These are phyloP conservation scores for Jaltomata sinuosa DNA, from an alignment of 257 asterid genomes.

Conservation along the genomic window DNA sequence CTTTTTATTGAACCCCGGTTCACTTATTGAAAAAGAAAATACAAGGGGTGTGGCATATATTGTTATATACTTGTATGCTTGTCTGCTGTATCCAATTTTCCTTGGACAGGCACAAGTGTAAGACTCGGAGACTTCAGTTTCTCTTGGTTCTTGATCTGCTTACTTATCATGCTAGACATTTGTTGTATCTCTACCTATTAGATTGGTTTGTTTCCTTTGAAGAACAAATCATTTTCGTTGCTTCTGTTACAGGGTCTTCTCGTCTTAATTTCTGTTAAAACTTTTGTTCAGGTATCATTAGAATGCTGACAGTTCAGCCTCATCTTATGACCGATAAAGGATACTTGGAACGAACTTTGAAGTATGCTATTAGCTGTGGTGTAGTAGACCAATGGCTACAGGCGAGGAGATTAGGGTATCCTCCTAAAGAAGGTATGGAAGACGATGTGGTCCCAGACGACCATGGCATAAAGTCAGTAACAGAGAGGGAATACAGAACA, in stretches of 20 bases:
- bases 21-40: not conserved
- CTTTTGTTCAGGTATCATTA: slow-evolving; percentile 48
- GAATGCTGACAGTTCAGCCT: slow-evolving; percentile 72
- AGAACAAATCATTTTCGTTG: not conserved
- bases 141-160: not conserved
- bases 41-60: not conserved
- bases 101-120: not conserved
- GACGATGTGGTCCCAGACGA: slow-evolving; percentile 51
- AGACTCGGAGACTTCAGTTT: not conserved
- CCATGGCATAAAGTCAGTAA: slow-evolving; percentile 60
- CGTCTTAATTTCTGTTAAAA: not conserved
- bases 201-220: not conserved
- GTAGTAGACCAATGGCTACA: slow-evolving; percentile 78
- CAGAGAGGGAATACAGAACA: slow-evolving; percentile 74
- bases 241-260: not conserved
- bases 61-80: not conserved
- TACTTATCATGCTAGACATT: not conserved
- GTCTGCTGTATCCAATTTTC: not conserved
- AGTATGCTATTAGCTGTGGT: slow-evolving; percentile 83
- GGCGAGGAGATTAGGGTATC: slow-evolving; percentile 65
- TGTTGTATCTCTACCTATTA: not conserved
- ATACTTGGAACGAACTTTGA: slow-evolving; percentile 57
- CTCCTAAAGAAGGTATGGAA: slow-evolving; percentile 88
- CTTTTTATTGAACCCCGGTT: not conserved
- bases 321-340: slow-evolving; percentile 57